phyloP scores from a whole-genome alignment of 176 grass and related monocot species.

The Juncus inflexus region DNA sequence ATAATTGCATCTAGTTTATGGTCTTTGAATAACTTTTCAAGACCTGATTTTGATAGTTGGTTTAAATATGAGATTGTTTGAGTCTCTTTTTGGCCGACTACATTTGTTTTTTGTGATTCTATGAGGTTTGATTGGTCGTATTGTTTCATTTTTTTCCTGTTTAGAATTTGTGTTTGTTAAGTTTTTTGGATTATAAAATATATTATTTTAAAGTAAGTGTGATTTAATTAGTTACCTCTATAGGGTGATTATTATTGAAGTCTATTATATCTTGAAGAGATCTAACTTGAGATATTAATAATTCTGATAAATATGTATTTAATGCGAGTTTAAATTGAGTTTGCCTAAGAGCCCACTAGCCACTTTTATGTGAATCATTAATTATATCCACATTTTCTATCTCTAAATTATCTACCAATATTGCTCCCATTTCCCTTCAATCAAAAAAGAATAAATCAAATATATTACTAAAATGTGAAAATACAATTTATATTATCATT shows the following conservation, averaged over 20 bases:
- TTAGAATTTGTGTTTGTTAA: too few species aligned
- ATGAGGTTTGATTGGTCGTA: constrained; percentile 55
- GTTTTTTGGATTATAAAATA: too few species aligned
- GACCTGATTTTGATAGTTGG: constrained; percentile 38
- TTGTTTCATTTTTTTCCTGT: constrained; percentile 56
- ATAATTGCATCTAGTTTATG: constrained; percentile 58
- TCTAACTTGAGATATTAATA: constrained; percentile 40
- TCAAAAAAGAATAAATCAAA: neutral
- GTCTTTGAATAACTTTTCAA: constrained; percentile 57
- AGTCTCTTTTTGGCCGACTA: constrained; percentile 42
- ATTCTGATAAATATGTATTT: constrained; percentile 63
- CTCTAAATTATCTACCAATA: constrained; percentile 68
- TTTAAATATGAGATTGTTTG: constrained; percentile 46
- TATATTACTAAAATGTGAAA: neutral
- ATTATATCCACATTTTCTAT: constrained; percentile 58
- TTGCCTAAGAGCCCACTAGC: constrained; percentile 49
- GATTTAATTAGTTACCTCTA: constrained; percentile 37
- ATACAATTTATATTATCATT: neutral
- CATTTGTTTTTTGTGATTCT: constrained; percentile 54
- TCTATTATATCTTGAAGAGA: constrained; percentile 71
- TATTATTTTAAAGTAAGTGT: neutral
- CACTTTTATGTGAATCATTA: constrained; percentile 40
- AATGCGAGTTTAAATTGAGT: constrained; percentile 72
- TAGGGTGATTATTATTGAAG: constrained; percentile 53
- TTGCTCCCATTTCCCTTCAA: constrained; percentile 46